These are phyloP conservation scores for Torulaspora gathmanii DNA, from an alignment of 805 yeast species.

Conservation along the genomic window DNA sequence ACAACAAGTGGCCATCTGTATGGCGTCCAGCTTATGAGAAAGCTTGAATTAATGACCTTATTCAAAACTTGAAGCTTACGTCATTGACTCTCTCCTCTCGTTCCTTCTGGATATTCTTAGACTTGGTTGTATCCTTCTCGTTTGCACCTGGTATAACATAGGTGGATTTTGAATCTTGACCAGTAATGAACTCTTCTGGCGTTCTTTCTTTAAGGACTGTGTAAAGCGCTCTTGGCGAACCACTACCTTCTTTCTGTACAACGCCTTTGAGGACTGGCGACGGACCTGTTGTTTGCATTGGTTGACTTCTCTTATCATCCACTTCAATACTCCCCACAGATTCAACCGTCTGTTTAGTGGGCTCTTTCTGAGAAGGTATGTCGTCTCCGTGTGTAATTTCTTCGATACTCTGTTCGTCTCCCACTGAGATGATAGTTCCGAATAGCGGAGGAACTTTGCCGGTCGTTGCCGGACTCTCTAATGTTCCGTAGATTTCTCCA, in stretches of 20 bases:
- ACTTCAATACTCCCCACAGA: background rate
- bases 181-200: background rate
- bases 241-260: background rate
- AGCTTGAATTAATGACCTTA: background rate
- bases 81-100: constrained; percentile 19
- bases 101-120: constrained; percentile 1
- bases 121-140: background rate
- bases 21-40: constrained; percentile 13
- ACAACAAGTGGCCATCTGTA: constrained; percentile 11
- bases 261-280: background rate
- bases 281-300: background rate
- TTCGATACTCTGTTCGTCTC: constrained; percentile 10
- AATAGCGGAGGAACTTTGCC: constrained; percentile 23
- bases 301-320: background rate
- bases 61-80: background rate
- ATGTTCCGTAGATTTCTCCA: constrained; percentile 35
- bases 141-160: constrained; percentile 6
- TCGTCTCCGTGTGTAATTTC: constrained; percentile 7
- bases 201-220: constrained; percentile 20
- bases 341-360: background rate
- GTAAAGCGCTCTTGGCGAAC: constrained; percentile 17
- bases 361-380: background rate
- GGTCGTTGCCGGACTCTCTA: constrained; percentile 15
- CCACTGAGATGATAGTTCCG: constrained; percentile 32
- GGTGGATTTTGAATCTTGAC: constrained; percentile 4